These are phyloP conservation scores for Colletotrichum chlorophyti DNA, from an alignment of 2,329 filamentous ascomycete species.

Conservation along the genomic window DNA sequence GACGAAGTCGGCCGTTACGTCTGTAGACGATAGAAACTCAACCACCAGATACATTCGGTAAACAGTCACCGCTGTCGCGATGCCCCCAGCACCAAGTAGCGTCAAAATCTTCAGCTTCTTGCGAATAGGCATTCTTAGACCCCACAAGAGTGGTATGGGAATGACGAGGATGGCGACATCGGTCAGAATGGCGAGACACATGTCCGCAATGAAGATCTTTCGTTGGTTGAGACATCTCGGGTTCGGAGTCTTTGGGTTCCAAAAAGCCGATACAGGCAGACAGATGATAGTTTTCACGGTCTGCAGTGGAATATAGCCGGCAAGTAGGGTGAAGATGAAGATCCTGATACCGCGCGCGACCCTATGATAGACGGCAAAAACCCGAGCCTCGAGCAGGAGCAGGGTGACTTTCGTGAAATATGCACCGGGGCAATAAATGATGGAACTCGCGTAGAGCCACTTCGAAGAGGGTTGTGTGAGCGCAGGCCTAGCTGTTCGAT, in stretches of 20 bases:
- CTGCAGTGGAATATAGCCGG: conserved; percentile 37
- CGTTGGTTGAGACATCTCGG: conserved; percentile 38
- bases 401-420: conserved; percentile 41
- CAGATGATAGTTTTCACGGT: conserved; percentile 36
- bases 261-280: conserved; percentile 33
- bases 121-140: conserved; percentile 33
- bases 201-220: conserved; percentile 41
- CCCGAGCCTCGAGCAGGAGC: conserved; percentile 39
- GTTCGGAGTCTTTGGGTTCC: conserved; percentile 31
- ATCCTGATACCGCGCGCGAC: conserved; percentile 36
- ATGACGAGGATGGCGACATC: conserved; percentile 42
- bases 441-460: conserved; percentile 37
- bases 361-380: conserved; percentile 35
- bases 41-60: conserved; percentile 35
- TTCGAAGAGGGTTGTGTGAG: background rate
- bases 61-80: conserved; percentile 36
- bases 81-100: conserved; percentile 39
- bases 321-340: conserved; percentile 35
- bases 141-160: conserved; percentile 40
- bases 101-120: conserved; percentile 42
- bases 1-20: conserved; percentile 35
- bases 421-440: conserved; percentile 38
- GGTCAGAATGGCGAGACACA: conserved; percentile 39
- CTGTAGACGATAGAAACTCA: conserved; percentile 31
- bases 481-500: too few species aligned